Conservation (phyloP, 2,329 filamentous ascomycete genomes). For the Alternaria angustiovoidea region DNA sequence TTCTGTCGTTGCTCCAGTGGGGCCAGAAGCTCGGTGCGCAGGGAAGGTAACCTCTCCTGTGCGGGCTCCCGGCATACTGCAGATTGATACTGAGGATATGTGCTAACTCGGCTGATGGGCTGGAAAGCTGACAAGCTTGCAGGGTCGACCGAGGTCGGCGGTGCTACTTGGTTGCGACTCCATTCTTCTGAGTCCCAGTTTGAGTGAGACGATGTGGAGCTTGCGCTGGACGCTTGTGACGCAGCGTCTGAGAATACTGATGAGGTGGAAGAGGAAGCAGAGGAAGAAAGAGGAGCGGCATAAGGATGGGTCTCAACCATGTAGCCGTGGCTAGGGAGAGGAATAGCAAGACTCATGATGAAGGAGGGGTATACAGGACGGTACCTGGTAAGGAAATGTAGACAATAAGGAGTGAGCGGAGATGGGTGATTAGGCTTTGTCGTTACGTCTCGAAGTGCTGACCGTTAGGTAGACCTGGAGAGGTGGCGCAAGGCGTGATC, state of each 20-base stretch:
- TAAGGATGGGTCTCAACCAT: slow-evolving; percentile 63
- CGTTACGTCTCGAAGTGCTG: slow-evolving; percentile 48
- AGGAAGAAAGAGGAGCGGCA: slow-evolving; percentile 74
- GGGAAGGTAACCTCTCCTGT: slow-evolving; percentile 43
- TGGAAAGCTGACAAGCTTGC: slow-evolving; percentile 36
- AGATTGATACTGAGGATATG: slow-evolving; percentile 48
- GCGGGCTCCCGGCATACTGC: slow-evolving; percentile 49
- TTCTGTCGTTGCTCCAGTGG: slow-evolving; percentile 70
- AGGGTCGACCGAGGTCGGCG: slow-evolving; percentile 34
- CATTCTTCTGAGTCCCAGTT: slow-evolving; percentile 56
- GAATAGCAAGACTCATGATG: slow-evolving; percentile 52
- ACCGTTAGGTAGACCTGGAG: slow-evolving; percentile 48
- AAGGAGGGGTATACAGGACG: slow-evolving; percentile 32
- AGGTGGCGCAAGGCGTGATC: slow-evolving; percentile 43
- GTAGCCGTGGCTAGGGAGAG: slow-evolving; percentile 43
- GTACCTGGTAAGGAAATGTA: slow-evolving; percentile 27
- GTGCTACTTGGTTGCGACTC: slow-evolving; percentile 36
- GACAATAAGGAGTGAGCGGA: slow-evolving; percentile 46
- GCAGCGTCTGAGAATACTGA: slow-evolving; percentile 77
- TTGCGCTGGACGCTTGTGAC: slow-evolving; percentile 74
- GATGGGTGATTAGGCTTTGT: slow-evolving; percentile 37
- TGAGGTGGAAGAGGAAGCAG: slow-evolving; percentile 76
- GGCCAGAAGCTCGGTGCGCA: slow-evolving; percentile 56
- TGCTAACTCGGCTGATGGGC: slow-evolving; percentile 47
- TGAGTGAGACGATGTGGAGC: slow-evolving; percentile 67